Base-by-base conservation (phyloP, 208 protist genomes). In the Trypanosoma platydactyli region DNA sequence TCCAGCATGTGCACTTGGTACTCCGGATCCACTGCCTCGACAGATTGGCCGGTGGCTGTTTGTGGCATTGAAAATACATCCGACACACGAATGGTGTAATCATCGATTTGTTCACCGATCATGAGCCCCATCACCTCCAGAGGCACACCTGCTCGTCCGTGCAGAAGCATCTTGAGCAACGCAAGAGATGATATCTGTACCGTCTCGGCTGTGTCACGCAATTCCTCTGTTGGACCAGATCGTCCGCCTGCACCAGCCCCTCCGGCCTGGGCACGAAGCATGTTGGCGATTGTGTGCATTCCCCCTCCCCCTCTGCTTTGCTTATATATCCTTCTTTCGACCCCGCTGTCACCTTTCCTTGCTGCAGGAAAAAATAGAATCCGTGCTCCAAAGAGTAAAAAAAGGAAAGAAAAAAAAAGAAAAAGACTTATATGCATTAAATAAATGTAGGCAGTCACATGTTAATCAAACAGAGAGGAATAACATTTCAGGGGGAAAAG, bases 61-160 rank as follows among this genome's bases (percentile, higher is more conserved):
- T 99, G 98, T 25, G 98, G 98, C 97, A 99, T 99, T 3, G 97
- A 98, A 75, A 99, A 99, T 22, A 99, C 98, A 80, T 99, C 98
- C 9, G 98, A 87, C 16, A 99, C 98, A 22, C 91, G 91, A 55
- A 99, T 98, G 11, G 99, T 99, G 90, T 99, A 99, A 55, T 99
- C 98, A 82, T 99, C 99, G 62, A 99, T 97, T 81, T 99, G 99
- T 73, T 99, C 94, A 46, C 99, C 99, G 11, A 99, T 95, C 98
- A 99, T 99, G 22, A 99, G 89, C 16, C 99, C 99, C 99, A 99
- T 99, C 54, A 99, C 99, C 84, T 99, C 99, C 64, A 99, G 94
- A 41, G 99, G 99, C 35, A 99, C 98, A 53, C 99, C 99, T 25
- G 98, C 98, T 38, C 98, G 91, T 24, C 98, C 98, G 79, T 99